Percentiles rank a stretch among this genome's conserved stretches.
Evolutionary conservation across 2,329 filamentous ascomycete genomes (phyloP).

Genomic region (Calonectria multiphialidica): DNA sequence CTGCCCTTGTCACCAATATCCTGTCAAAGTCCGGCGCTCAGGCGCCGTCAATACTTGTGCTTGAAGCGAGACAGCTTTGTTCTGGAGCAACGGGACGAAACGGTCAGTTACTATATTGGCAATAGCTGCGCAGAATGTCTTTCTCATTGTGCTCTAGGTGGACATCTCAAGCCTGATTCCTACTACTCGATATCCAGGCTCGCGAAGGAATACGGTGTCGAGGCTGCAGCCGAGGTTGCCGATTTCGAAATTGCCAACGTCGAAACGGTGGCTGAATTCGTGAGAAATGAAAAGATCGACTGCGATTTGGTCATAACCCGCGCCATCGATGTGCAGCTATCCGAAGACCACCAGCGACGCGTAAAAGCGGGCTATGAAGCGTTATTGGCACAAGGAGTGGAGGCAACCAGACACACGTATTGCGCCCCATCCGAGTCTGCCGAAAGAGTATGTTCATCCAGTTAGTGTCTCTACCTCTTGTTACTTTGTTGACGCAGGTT

Average conservation of each 20-base stretch:
- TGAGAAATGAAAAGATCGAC: slow-evolving; percentile 54
- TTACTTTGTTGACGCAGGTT: not conserved
- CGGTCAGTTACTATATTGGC: no score
- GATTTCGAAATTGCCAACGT: slow-evolving; percentile 31
- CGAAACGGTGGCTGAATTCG: slow-evolving; percentile 46
- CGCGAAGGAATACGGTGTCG: slow-evolving; percentile 24
- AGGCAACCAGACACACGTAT: not conserved
- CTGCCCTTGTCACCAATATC: slow-evolving; percentile 57
- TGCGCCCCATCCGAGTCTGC: slow-evolving; percentile 29
- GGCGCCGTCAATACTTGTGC: slow-evolving; percentile 40
- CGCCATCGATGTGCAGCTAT: slow-evolving; percentile 53
- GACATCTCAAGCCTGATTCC: slow-evolving; percentile 31
- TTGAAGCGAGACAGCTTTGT: slow-evolving; percentile 50
- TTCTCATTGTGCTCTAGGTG: slow-evolving; percentile 1
- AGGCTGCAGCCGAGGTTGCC: slow-evolving; percentile 36
- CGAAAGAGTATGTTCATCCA: slow-evolving; percentile 42
- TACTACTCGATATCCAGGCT: slow-evolving; percentile 10
- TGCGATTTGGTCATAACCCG: slow-evolving; percentile 58
- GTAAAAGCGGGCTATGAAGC: slow-evolving; percentile 46
- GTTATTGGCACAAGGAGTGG: slow-evolving; percentile 40
- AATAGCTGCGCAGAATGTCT: no score
- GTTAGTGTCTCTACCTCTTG: slow-evolving; percentile 6
- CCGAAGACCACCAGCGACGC: slow-evolving; percentile 27
- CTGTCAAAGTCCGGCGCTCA: slow-evolving; percentile 37
- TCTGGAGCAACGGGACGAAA: slow-evolving; percentile 54